Conservation (phyloP, 1,284 basidiomycete genomes). For the Ganoderma leucocontextum region DNA sequence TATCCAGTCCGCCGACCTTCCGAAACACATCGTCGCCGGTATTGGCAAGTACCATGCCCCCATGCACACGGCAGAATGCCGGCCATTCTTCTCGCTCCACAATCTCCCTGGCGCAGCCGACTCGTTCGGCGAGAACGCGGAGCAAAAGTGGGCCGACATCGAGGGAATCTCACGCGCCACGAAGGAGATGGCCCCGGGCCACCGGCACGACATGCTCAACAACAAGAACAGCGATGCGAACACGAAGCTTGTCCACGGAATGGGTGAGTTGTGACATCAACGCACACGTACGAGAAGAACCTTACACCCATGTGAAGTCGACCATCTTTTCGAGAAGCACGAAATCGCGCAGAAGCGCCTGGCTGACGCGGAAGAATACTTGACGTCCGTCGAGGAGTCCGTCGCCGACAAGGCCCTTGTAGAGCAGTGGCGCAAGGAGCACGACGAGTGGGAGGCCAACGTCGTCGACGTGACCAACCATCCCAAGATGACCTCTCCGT, state of each 20-base stretch:
- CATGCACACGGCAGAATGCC: conserved; percentile 31
- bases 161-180: background rate
- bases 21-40: background rate
- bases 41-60: conserved; percentile 36
- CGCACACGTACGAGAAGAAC: background rate
- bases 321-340: background rate
- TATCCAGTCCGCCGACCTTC: background rate
- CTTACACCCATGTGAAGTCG: background rate
- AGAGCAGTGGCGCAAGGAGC: background rate
- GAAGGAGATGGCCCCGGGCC: conserved; percentile 4
- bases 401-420: background rate
- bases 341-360: background rate
- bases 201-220: conserved; percentile 2
- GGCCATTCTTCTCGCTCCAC: conserved; percentile 31
- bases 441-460: background rate
- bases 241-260: background rate
- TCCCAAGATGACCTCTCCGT: background rate
- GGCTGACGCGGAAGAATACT: background rate
- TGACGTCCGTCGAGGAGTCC: background rate
- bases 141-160: background rate
- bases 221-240: background rate
- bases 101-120: background rate
- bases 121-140: background rate
- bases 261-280: background rate
- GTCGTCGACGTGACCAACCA: background rate